These are phyloP conservation scores for Fusarium torreyae DNA, from an alignment of 2,329 filamentous ascomycete genomes.

Conservation along the genomic window DNA sequence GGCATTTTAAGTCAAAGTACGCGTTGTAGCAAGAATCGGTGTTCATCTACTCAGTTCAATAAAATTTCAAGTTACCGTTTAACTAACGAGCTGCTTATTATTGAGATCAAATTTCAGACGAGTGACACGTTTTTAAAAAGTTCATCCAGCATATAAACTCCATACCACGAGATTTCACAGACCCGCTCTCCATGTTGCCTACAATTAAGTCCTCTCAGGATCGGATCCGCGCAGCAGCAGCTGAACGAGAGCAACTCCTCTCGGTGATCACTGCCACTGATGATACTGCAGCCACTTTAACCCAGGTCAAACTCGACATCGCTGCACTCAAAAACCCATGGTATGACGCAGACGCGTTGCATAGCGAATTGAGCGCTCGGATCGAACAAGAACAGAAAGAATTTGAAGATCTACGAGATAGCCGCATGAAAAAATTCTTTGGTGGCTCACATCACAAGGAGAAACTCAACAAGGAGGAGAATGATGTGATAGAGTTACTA, in stretches of 20 bases:
- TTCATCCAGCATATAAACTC: too few relatives aligned
- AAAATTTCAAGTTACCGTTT: too few relatives aligned
- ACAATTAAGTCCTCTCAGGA: not conserved
- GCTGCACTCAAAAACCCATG: constrained; percentile 7
- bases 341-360: constrained; percentile 6
- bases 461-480: not conserved
- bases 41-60: too few relatives aligned
- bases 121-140: too few relatives aligned
- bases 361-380: not conserved
- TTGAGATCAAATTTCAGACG: too few relatives aligned
- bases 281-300: not conserved
- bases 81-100: too few relatives aligned
- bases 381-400: not conserved
- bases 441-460: constrained; percentile 1
- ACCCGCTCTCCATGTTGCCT: not conserved
- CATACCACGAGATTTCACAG: too few relatives aligned
- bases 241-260: not conserved
- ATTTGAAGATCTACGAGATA: constrained; percentile 1
- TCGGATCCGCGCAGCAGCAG: not conserved
- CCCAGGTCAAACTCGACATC: constrained; percentile 2
- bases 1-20: too few relatives aligned
- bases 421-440: constrained; percentile 2
- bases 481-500: not conserved
- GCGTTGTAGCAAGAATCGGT: too few relatives aligned
- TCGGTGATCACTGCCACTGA: constrained; percentile 2